Evolutionary conservation across 495 filamentous ascomycete genomes (phyloP), one percentile per base, ranked within the genome.

Genomic region (Darksidea phi): DNA sequence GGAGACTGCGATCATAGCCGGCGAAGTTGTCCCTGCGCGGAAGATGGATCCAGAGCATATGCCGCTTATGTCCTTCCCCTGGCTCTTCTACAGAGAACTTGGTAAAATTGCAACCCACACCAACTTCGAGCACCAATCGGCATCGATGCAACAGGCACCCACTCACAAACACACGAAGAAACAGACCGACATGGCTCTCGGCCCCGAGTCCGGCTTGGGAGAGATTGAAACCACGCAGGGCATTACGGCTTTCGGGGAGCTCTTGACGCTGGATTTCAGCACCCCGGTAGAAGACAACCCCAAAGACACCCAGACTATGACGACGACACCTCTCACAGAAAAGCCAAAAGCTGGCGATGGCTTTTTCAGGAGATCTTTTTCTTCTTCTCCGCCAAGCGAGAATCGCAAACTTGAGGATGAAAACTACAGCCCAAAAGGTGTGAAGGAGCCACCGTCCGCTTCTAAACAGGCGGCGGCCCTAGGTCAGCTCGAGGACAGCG

Each of bases 21-120:
- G 77, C 1, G 72, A 74, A 24, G 69, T 71, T 7, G 54, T 72
- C 7, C 72, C 72, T 25, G 57, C 63, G 47, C 64, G 66, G 11
- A 65, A 75, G 49, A 75, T 78, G 59, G 73, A 72, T 5, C 28
- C 63, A 20, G 61, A 76, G 6, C 73, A 74, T 6, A 83, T 90
- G 77, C 94, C 95, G 0, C 72, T 97, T 21, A 94, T 97, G 67
- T 93, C 86, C 66, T 97, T 96, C 67, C 92, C 94, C 0, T 99
- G 94, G 95, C 70, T 97, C 8, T 95, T 97, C 54, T 75, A 81
- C 0, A 74, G 81, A 32, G 77, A 89, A 52, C 79, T 99, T 1
- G 88, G 90, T 5, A 79, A 78, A 34, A 86, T 97, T 60, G 92
- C 88, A 20, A 67, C 43, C 36, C 25, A 57, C 3, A 32, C 18